A percentile compares a stretch with the other conserved stretches of the same genome.
Evolutionary conservation across 257 asterid genomes (phyloP).

Genomic region (Salvia rosmarinus): DNA sequence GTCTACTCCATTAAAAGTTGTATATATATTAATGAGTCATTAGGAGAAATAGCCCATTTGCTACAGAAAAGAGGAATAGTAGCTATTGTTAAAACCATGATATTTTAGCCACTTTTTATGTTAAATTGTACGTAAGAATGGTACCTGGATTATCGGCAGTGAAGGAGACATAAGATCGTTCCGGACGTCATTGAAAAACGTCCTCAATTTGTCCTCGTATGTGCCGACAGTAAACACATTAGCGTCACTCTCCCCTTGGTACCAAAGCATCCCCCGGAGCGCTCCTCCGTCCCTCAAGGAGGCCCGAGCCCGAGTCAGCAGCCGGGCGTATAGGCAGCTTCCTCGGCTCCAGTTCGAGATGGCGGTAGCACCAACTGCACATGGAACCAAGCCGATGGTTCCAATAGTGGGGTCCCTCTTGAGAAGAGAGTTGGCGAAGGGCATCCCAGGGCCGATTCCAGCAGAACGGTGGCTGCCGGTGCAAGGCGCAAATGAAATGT

Average conservation of each 20-base stretch:
- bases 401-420: background rate
- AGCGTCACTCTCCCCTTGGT: background rate
- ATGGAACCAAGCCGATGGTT: background rate
- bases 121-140: too few species aligned
- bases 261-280: conserved; percentile 5
- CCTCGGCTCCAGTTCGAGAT: background rate
- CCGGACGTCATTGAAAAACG: background rate
- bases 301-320: background rate
- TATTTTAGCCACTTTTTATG: too few species aligned
- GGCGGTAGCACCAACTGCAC: background rate
- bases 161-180: background rate
- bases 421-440: background rate
- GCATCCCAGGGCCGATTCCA: background rate
- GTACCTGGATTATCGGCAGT: background rate
- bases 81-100: too few species aligned
- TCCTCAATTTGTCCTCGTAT: background rate
- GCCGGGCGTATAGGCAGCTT: background rate
- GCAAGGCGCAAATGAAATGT: background rate
- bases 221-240: fast-evolving
- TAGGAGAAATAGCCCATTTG: too few species aligned
- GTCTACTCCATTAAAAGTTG: too few species aligned
- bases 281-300: background rate
- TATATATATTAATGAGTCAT: too few species aligned
- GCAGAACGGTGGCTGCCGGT: background rate
- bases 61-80: too few species aligned